phyloP scores from a whole-genome alignment of 306 rosid species.

The Prunus salicina region DNA sequence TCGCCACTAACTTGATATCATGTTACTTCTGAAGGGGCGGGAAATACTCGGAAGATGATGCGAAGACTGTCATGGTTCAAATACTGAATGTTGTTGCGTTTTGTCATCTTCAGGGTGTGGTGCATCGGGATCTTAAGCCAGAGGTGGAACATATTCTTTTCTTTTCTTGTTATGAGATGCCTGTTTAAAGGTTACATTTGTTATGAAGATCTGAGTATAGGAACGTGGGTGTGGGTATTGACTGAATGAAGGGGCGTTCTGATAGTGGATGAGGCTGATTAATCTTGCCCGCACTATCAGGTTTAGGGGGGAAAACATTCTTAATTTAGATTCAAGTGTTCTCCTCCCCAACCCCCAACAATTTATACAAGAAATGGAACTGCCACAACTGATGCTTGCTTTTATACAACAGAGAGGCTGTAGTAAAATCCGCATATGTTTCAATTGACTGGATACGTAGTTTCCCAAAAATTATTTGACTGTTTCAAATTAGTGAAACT shows the following conservation, averaged over 20 bases:
- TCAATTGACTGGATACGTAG: not conserved
- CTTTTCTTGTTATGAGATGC: constrained; percentile 2
- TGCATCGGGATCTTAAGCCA: constrained; percentile 99
- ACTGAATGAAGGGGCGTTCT: constrained; percentile 1
- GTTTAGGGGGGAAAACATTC: not conserved
- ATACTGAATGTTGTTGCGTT: constrained; percentile 91
- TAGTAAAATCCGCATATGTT: not conserved
- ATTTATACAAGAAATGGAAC: not conserved
- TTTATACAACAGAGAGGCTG: not conserved
- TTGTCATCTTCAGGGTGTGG: constrained; percentile 99
- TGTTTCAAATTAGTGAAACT: not conserved
- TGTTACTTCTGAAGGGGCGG: constrained; percentile 69
- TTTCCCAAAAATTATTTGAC: not conserved
- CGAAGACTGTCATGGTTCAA: constrained; percentile 91
- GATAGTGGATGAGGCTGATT: not conserved
- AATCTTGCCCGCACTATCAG: not conserved
- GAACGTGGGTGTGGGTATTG: not conserved
- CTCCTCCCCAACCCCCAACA: not conserved
- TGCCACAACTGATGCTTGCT: not conserved
- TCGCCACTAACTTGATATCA: constrained; percentile 21
- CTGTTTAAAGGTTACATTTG: not conserved
- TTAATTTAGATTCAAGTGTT: not conserved
- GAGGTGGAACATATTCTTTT: constrained; percentile 55
- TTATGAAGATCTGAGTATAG: not conserved
- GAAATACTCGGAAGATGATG: constrained; percentile 95